A percentile compares a stretch with the other conserved stretches of the same genome.
These are phyloP conservation scores for Sphaerobolus stellatus DNA, from an alignment of 1,284 basidiomycete genomes.

Conservation along the genomic window DNA sequence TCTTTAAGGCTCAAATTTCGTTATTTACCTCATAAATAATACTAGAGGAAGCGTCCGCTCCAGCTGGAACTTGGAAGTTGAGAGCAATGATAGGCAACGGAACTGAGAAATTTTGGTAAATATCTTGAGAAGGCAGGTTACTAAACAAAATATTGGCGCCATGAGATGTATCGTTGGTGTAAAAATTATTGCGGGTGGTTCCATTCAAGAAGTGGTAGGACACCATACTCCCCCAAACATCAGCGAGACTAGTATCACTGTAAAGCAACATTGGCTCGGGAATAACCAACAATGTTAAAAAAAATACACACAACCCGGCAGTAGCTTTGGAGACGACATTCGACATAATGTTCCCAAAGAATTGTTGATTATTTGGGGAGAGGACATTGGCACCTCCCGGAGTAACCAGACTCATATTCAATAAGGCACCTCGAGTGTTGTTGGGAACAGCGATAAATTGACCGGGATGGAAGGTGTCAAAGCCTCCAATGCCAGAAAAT, in stretches of 20 bases:
- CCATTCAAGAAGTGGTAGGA: conserved; percentile 68
- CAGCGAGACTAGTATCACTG: conserved; percentile 62
- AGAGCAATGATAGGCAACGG: conserved; percentile 61
- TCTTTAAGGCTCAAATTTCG: not conserved
- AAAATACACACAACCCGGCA: conserved; percentile 46
- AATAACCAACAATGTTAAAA: not conserved
- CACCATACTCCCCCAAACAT: conserved; percentile 62
- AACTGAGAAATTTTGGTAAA: conserved; percentile 45
- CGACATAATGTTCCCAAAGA: conserved; percentile 56
- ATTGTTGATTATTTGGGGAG: conserved; percentile 50
- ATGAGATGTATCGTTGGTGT: conserved; percentile 56
- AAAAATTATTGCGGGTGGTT: conserved; percentile 55
- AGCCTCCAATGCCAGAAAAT: conserved; percentile 59
- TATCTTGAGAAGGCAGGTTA: conserved; percentile 39
- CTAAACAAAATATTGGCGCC: conserved; percentile 69
- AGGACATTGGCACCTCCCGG: conserved; percentile 50
- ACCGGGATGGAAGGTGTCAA: conserved; percentile 53
- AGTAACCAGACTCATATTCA: conserved; percentile 53
- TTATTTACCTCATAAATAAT: conserved; percentile 59
- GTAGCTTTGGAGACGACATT: conserved; percentile 58
- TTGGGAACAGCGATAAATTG: conserved; percentile 56
- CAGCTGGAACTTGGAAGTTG: conserved; percentile 50
- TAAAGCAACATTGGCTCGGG: not conserved
- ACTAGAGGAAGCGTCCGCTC: conserved; percentile 40
- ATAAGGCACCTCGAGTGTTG: conserved; percentile 53